Conservation (phyloP, 208 protist species). For the Wallacemonas sp. region DNA sequence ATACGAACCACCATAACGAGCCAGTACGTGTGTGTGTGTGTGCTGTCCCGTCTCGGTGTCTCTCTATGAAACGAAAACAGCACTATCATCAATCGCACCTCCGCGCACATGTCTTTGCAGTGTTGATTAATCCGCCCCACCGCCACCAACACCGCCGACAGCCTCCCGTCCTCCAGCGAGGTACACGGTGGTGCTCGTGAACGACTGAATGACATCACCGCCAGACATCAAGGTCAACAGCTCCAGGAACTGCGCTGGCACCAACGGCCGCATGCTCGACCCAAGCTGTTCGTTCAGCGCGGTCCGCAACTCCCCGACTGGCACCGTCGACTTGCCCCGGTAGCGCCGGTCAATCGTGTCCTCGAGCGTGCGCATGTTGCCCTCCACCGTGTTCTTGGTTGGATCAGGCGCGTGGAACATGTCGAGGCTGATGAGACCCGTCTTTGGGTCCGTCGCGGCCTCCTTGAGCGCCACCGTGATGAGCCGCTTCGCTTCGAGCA, state of each 20-base stretch:
- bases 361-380: constrained; percentile 76
- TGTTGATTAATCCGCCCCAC: not conserved
- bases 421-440: constrained; percentile 89
- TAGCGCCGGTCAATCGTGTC: constrained; percentile 61
- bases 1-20: no score
- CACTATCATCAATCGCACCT: no score
- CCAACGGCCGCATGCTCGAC: constrained; percentile 52
- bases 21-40: no score
- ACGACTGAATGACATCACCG: constrained; percentile 77
- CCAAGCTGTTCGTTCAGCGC: constrained; percentile 71
- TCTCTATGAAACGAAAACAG: no score
- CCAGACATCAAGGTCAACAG: constrained; percentile 73
- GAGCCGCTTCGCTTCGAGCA: constrained; percentile 90
- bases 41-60: no score
- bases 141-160: no score
- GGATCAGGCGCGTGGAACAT: constrained; percentile 88
- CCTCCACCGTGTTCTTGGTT: constrained; percentile 77
- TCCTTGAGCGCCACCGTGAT: constrained; percentile 89
- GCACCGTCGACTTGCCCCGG: constrained; percentile 36
- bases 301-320: constrained; percentile 67
- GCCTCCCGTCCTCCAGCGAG: constrained; percentile 27
- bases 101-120: no score
- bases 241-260: constrained; percentile 77
- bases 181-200: constrained; percentile 64
- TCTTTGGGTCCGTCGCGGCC: constrained; percentile 83